A percentile compares a stretch with the other conserved stretches of the same genome.
These are phyloP conservation scores for Hemerocallis citrina DNA, from an alignment of 106 monocot species.

Conservation along the genomic window DNA sequence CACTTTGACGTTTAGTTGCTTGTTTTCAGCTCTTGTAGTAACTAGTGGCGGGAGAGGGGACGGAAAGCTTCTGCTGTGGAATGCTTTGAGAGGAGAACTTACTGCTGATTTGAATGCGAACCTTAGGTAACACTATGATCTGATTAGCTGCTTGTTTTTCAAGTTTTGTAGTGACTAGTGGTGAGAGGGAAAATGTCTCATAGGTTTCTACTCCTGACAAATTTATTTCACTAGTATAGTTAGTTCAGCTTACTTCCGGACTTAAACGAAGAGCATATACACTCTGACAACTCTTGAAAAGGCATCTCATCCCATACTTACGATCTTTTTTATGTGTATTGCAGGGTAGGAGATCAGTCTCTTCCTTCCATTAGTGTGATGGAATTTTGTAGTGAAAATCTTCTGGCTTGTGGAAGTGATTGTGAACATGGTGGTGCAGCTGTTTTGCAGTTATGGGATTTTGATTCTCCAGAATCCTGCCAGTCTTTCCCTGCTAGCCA, in stretches of 20 bases:
- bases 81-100: constrained; percentile 89
- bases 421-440: constrained; percentile 47
- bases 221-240: too few relatives aligned
- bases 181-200: too few relatives aligned
- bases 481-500: constrained; percentile 55
- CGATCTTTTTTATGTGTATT: too few relatives aligned
- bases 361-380: constrained; percentile 47
- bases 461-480: constrained; percentile 56
- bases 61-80: constrained; percentile 79
- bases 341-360: constrained; percentile 29
- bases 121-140: constrained; percentile 28
- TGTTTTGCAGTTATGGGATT: constrained; percentile 81
- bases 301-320: too few relatives aligned
- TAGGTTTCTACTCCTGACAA: too few relatives aligned
- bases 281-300: too few relatives aligned
- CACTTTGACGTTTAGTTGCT: constrained; percentile 4
- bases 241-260: too few relatives aligned
- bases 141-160: too few relatives aligned
- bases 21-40: constrained; percentile 59
- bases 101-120: constrained; percentile 56
- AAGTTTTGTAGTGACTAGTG: too few relatives aligned
- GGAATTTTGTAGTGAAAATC: constrained; percentile 68
- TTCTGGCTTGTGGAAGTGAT: constrained; percentile 71
- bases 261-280: too few relatives aligned
- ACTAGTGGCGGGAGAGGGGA: constrained; percentile 72